A percentile compares a stretch with the other conserved stretches of the same genome.
Conservation (phyloP, 108 stramenopile species). For the Cyclostephanos tholiformis region DNA sequence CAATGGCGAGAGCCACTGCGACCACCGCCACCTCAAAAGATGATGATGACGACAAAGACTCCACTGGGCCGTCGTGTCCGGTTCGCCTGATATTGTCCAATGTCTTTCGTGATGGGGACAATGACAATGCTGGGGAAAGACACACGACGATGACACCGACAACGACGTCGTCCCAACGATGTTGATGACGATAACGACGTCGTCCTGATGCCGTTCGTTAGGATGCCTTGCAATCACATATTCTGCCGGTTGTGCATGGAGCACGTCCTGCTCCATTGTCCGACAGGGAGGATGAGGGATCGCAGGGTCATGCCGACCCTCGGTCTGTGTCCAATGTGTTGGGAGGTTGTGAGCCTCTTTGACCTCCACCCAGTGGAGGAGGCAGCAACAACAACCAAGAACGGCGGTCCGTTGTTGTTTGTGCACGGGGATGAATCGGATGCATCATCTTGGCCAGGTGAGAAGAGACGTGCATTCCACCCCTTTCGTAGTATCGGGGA, state of each 20-base stretch:
- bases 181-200: no score
- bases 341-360: slow-evolving; percentile 23
- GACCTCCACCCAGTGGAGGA: slow-evolving; percentile 8
- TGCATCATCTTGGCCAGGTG: slow-evolving; percentile 21
- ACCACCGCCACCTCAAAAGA: no score
- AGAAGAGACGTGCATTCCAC: neutral
- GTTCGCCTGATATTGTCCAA: slow-evolving; percentile 1
- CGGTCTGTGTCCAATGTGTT: slow-evolving; percentile 44
- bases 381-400: neutral
- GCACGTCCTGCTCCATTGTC: neutral
- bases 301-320: slow-evolving; percentile 6
- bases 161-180: no score
- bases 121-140: neutral
- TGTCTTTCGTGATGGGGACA: neutral
- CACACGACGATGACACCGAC: neutral
- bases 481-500: no score
- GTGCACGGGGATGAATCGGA: slow-evolving; percentile 6
- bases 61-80: neutral
- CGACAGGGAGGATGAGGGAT: neutral
- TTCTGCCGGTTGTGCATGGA: slow-evolving; percentile 3
- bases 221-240: neutral
- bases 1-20: no score
- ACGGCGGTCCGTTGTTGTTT: neutral
- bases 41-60: slow-evolving; percentile 9
- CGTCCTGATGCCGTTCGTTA: neutral